A percentile compares a stretch with the other conserved stretches of the same genome.
Evolutionary conservation across 768 basidiomycete species (phyloP).

Genomic region (Russula virescens): DNA sequence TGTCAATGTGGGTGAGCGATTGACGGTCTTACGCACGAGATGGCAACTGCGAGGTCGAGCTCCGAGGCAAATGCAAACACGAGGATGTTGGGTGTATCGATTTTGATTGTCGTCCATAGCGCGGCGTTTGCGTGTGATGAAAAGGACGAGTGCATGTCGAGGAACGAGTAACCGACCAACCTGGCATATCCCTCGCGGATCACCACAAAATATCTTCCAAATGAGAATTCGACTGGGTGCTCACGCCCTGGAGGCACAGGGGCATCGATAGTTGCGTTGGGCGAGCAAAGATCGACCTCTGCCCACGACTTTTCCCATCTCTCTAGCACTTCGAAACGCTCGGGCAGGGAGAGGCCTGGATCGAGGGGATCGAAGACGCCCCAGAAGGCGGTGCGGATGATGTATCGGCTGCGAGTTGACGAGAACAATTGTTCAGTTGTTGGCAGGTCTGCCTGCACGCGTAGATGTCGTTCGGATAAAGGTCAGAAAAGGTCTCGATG

Average conservation of each 20-base stretch:
- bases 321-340: not conserved
- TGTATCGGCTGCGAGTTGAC: not conserved
- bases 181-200: constrained; percentile 9
- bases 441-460: not conserved
- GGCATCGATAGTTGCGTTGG: not conserved
- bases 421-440: not conserved
- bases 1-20: not conserved
- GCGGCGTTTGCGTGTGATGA: not conserved
- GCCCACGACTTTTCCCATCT: not conserved
- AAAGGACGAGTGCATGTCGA: not conserved
- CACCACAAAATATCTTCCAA: too few species aligned
- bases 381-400: not conserved
- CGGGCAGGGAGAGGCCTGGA: not conserved
- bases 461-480: constrained; percentile 2
- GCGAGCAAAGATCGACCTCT: not conserved
- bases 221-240: not conserved
- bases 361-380: not conserved
- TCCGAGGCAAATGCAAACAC: constrained; percentile 17
- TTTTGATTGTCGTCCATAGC: constrained; percentile 11
- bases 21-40: constrained; percentile 12
- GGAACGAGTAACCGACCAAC: constrained; percentile 6
- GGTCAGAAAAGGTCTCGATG: constrained; percentile 5
- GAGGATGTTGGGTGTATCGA: constrained; percentile 8
- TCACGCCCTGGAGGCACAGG: not conserved
- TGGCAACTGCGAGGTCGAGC: constrained; percentile 11